Percentiles rank a stretch among this genome's conserved stretches.
phyloP scores from a whole-genome alignment of 169 alveolate genomes.

The Eimeria falciformis region DNA sequence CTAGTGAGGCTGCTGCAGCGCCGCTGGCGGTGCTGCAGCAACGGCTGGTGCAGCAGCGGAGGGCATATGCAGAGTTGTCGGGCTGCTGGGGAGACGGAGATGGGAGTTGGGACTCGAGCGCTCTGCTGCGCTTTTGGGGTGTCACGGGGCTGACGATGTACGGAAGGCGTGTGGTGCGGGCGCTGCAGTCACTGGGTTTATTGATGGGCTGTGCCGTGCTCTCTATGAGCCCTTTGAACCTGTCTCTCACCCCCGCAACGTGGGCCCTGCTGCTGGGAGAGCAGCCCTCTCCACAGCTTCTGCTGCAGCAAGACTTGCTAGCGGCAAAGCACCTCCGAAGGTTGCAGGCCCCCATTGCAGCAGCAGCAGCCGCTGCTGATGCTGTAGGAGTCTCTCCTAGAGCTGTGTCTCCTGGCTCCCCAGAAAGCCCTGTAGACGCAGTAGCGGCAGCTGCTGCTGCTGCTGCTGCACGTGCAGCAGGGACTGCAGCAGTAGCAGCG shows the following conservation, averaged over 20 bases:
- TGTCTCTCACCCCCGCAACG: conserved; percentile 59
- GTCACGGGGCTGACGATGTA: not conserved
- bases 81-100: not conserved
- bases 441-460: not conserved
- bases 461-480: not conserved
- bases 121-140: conserved; percentile 40
- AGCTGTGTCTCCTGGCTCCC: not conserved
- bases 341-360: conserved; percentile 35
- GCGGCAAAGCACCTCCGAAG: conserved; percentile 63
- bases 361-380: not conserved
- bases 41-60: not conserved
- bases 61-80: not conserved
- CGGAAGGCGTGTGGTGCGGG: conserved; percentile 23
- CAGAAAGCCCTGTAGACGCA: not conserved
- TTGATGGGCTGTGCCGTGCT: conserved; percentile 65
- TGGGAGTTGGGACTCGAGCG: not conserved
- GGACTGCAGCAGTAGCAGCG: conserved; percentile 12
- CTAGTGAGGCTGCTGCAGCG: not conserved
- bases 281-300: conserved; percentile 19
- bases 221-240: conserved; percentile 62
- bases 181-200: conserved; percentile 10
- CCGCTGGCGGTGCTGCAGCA: not conserved
- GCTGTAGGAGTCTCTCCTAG: not conserved
- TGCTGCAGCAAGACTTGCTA: conserved; percentile 50
- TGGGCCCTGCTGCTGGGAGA: conserved; percentile 57